Evolutionary conservation across 192 early-diverging fungal genomes (phyloP).

Genomic region (Endogone sp.): DNA sequence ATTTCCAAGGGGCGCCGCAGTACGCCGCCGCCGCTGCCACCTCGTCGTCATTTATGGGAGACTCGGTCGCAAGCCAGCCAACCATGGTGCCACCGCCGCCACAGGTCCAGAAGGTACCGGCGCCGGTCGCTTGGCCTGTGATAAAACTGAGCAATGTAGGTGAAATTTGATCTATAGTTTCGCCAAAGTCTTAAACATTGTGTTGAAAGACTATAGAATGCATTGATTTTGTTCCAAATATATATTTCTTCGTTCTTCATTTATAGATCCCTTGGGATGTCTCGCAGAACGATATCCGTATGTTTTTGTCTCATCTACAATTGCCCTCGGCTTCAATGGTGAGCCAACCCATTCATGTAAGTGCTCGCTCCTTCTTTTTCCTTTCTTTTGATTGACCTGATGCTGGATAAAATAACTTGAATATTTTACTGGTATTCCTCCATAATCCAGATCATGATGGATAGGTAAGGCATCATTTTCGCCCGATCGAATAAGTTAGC

Average conservation of each 20-base stretch:
- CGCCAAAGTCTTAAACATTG: too few species aligned
- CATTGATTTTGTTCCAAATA: not conserved
- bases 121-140: not conserved
- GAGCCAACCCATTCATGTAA: conserved; percentile 50
- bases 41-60: not conserved
- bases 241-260: not conserved
- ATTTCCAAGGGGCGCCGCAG: not conserved
- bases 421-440: too few species aligned
- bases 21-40: not conserved
- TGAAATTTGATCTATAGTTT: not conserved
- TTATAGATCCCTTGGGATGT: conserved; percentile 55
- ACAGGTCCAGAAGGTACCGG: not conserved
- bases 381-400: not conserved
- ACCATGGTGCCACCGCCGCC: too few species aligned
- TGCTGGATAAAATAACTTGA: not conserved
- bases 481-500: not conserved
- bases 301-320: conserved; percentile 38
- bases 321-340: conserved; percentile 35
- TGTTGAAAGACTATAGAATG: too few species aligned
- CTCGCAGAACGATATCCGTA: conserved; percentile 44
- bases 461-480: conserved; percentile 4
- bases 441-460: conserved; percentile 59
- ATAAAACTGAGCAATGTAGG: conserved; percentile 1
- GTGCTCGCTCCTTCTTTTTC: conserved; percentile 20
- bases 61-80: not conserved